Evolutionary conservation across 192 early-diverging fungal genomes (phyloP), one percentile per base, ranked within the genome.

Genomic region (Coemansia sp.): DNA sequence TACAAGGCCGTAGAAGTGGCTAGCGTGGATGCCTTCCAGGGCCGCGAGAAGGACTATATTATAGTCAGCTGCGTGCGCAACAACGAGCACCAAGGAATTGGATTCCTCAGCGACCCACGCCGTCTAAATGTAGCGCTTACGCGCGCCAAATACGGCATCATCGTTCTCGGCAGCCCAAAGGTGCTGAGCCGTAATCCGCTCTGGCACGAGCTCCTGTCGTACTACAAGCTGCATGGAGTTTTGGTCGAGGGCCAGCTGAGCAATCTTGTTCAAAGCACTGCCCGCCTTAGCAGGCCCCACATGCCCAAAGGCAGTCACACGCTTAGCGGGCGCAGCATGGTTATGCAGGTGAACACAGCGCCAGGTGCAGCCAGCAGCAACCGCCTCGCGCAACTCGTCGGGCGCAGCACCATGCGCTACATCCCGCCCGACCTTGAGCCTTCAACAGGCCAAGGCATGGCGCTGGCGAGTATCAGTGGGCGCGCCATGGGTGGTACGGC

Each of bases 1-100:
- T 99, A 98, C 88, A 99, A 98, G 84, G 95, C 98, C 36, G 95
- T 99, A 21, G 98, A 99, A 74, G 95, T 99, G 4, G 96, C 96
- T 27, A 95, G 93, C 73, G 97, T 99, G 11, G 97, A 99, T 67
- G 96, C 97, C 8, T 99, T 99, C 89, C 97, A 99, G 68, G 97
- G 97, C 44, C 93, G 97, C 73, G 97, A 99, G 74, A 99, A 99
- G 84, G 97, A 98, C 73, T 99, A 98, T 67, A 98, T 99, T 66
- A 98, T 99, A 74, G 85, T 99, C 62, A 93, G 93, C 66, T 98
- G 95, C 74, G 97, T 99, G 38, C 90, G 97, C 42, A 94, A 93
- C 66, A 99, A 99, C 80, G 96, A 98, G 62, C 93, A 95, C 70
- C 96, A 95, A 68, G 96, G 96, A 11, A 98, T 98, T 68, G 94